These are phyloP conservation scores for Pythium monospermum DNA, from an alignment of 352 stramenopile species.

Conservation along the genomic window DNA sequence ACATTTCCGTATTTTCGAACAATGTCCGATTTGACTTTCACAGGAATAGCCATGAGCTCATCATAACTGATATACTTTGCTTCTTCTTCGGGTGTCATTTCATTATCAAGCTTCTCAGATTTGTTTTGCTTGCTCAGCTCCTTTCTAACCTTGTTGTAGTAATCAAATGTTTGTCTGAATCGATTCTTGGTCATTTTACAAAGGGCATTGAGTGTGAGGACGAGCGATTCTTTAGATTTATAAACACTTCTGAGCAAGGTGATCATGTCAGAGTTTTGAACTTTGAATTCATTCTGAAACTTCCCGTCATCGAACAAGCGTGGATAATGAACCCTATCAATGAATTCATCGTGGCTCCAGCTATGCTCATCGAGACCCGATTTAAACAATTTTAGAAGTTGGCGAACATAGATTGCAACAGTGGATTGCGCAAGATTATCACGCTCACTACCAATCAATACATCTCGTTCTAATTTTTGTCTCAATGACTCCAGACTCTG, in stretches of 20 bases:
- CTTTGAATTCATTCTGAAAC: slow-evolving; percentile 15
- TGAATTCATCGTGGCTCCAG: slow-evolving; percentile 15
- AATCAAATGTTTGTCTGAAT: slow-evolving; percentile 13
- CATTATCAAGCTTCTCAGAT: slow-evolving; percentile 18
- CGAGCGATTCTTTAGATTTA: slow-evolving; percentile 14
- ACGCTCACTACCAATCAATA: slow-evolving; percentile 7
- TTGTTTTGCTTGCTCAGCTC: slow-evolving; percentile 23
- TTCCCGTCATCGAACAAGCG: slow-evolving; percentile 4
- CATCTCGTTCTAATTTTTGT: slow-evolving; percentile 11
- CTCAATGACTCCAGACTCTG: slow-evolving; percentile 12
- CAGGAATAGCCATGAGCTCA: slow-evolving; percentile 16
- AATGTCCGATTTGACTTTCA: slow-evolving; percentile 5
- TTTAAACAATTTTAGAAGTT: slow-evolving; percentile 14
- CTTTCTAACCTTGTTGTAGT: slow-evolving; percentile 18
- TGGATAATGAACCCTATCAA: slow-evolving; percentile 10
- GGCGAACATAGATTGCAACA: slow-evolving; percentile 5
- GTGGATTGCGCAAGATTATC: too few relatives aligned
- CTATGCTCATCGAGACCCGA: background rate
- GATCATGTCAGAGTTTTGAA: slow-evolving; percentile 17
- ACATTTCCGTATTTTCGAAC: slow-evolving; percentile 11
- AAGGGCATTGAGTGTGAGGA: slow-evolving; percentile 15
- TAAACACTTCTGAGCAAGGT: slow-evolving; percentile 10
- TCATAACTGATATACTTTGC: slow-evolving; percentile 19
- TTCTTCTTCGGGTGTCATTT: slow-evolving; percentile 17
- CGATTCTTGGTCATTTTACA: slow-evolving; percentile 15